These are phyloP conservation scores for Boletus rufocinnamomeus DNA, from an alignment of 768 basidiomycete species.

Conservation along the genomic window DNA sequence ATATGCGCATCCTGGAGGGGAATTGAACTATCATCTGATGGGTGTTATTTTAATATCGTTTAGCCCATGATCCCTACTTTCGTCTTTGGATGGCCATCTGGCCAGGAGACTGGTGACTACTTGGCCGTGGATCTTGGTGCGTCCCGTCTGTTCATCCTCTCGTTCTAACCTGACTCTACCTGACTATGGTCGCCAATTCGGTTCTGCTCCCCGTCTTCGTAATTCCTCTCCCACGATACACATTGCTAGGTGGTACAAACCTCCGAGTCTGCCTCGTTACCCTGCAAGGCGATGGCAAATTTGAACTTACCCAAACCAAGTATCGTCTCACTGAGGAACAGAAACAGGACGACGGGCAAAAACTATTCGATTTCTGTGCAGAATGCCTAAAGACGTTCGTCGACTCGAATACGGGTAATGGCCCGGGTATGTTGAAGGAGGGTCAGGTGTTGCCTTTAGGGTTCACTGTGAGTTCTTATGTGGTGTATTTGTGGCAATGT, in stretches of 20 bases:
- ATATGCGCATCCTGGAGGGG: neutral
- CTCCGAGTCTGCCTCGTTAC: constrained; percentile 97
- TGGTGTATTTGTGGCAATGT: neutral
- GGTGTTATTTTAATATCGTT: constrained; percentile 1
- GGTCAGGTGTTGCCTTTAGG: constrained; percentile 77
- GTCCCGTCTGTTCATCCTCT: constrained; percentile 26
- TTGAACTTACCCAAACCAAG: constrained; percentile 97
- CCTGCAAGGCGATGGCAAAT: constrained; percentile 90
- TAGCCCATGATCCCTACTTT: constrained; percentile 97
- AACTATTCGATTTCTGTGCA: constrained; percentile 96
- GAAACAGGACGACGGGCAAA: constrained; percentile 96
- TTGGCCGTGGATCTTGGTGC: constrained; percentile 87
- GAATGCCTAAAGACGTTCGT: constrained; percentile 91
- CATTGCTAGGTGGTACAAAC: constrained; percentile 81
- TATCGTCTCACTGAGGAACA: constrained; percentile 97
- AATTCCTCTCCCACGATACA: neutral
- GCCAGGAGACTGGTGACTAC: constrained; percentile 85
- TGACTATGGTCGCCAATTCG: neutral
- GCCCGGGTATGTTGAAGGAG: constrained; percentile 47
- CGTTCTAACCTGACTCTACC: neutral
- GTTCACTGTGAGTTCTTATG: constrained; percentile 71
- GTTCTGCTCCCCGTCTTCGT: neutral
- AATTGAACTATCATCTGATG: constrained; percentile 12
- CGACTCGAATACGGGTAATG: constrained; percentile 63
- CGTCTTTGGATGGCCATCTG: constrained; percentile 94